Conservation (phyloP, 106 monocot genomes). For the Dendrobium officinale region DNA sequence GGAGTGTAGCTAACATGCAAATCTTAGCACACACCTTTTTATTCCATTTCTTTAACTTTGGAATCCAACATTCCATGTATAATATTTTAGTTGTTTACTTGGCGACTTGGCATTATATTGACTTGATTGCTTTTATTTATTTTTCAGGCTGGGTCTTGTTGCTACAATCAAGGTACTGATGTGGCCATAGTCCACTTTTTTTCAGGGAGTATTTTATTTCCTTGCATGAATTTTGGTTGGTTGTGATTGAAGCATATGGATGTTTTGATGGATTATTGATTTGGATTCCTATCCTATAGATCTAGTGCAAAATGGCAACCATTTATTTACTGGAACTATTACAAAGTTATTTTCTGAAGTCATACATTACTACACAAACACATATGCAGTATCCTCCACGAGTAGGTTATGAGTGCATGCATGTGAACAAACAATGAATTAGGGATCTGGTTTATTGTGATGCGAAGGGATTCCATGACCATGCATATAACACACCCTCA, state of each 20-base stretch:
- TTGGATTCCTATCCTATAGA: background rate
- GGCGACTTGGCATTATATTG: background rate
- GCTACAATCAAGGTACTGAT: conserved; percentile 14
- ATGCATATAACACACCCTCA: background rate
- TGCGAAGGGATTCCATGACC: background rate
- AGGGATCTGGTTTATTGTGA: background rate
- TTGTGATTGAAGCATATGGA: background rate
- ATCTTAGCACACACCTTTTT: background rate
- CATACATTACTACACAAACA: background rate
- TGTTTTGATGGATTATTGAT: background rate
- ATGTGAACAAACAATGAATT: background rate
- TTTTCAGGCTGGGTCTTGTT: conserved; percentile 12
- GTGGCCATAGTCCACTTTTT: background rate
- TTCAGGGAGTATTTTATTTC: background rate
- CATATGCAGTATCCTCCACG: background rate
- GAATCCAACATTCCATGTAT: background rate
- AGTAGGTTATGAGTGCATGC: background rate
- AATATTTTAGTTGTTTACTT: background rate
- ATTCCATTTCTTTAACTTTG: background rate
- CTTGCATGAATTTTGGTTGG: no score
- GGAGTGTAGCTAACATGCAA: background rate
- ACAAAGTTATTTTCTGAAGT: background rate
- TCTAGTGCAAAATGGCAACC: background rate
- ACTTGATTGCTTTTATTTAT: background rate
- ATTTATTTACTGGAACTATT: background rate